Base-by-base conservation (phyloP, 1,139 yeast species). In the Protomyces arabidopsidicola region DNA sequence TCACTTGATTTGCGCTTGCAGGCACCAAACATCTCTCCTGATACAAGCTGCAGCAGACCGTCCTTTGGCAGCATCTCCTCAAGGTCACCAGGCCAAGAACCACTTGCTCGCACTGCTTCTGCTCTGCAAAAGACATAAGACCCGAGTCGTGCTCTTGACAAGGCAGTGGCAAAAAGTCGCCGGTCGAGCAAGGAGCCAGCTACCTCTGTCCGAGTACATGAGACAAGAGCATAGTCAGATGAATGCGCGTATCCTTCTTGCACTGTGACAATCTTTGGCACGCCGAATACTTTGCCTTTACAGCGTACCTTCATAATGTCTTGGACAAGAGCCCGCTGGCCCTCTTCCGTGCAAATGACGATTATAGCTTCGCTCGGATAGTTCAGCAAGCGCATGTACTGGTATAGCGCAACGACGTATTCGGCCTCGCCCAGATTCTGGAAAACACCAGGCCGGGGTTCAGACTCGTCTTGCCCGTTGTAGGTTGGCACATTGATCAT, bases 391-490 rank as follows among this genome's bases (percentile, higher is more conserved):
- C 80, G 70, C 80, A 84, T 74, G 68, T 81, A 83, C 71, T 77
- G 78, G 69, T 75, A 83, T 9, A 84, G 68, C 0, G 75, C 73
- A 9, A 82, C 82, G 14, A 81, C 75, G 67, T 75, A 81, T 67
- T 82, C 85, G 0, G 87, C 88, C 68, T 84, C 88, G 10, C 77
- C 80, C 10, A 81, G 68, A 65, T 80, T 80, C 65, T 79, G 78
- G 67, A 70, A 71, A 53, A 70, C 67, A 1, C 69, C 73, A 8
- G 73, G 71, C 1, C 69, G 65, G 2, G 72, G 73, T 60, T 74
- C 75, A 1, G 70, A 65, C 56, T 76, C 79, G 5, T 73, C 73
- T 9, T 68, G 67, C 6, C 71, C 72, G 34, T 70, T 69, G 54
- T 68, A 71, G 45, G 73, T 76, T 1, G 70, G 73, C 2, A 78